Evolutionary conservation across 345 rosid species (phyloP).

Genomic region (Erysimum cheiranthoides): DNA sequence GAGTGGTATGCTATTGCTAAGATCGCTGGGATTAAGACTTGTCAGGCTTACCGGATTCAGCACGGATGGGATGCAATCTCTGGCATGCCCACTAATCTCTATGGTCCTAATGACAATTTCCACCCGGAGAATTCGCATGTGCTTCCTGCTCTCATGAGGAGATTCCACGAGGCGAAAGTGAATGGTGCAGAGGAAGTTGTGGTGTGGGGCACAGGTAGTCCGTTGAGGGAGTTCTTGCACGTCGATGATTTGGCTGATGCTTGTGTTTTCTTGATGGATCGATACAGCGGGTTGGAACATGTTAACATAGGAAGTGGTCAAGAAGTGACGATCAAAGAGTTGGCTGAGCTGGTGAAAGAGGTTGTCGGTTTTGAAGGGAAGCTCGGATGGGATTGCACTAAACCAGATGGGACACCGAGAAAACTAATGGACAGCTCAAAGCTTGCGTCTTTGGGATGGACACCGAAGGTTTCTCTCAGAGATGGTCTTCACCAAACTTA

Average conservation of each 20-base stretch:
- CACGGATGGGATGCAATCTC: slow-evolving; percentile 81
- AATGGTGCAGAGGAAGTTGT: slow-evolving; percentile 75
- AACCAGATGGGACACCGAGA: slow-evolving; percentile 96
- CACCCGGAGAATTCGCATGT: slow-evolving; percentile 95
- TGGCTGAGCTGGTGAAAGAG: slow-evolving; percentile 92
- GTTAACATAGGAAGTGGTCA: slow-evolving; percentile 90
- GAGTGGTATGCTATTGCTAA: slow-evolving; percentile 96
- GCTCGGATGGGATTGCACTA: slow-evolving; percentile 81
- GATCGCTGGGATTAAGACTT: slow-evolving; percentile 91
- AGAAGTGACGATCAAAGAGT: slow-evolving; percentile 86
- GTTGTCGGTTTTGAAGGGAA: slow-evolving; percentile 86
- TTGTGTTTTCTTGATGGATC: slow-evolving; percentile 79
- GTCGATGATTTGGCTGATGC: slow-evolving; percentile 97
- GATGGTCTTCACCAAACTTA: slow-evolving; percentile 89
- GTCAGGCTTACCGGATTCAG: slow-evolving; percentile 88
- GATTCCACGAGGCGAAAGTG: slow-evolving; percentile 87
- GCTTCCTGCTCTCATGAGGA: slow-evolving; percentile 87
- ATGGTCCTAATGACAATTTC: slow-evolving; percentile 86
- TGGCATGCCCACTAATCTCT: slow-evolving; percentile 91
- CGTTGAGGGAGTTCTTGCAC: slow-evolving; percentile 92
- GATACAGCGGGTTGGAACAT: slow-evolving; percentile 80
- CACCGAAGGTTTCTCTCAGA: slow-evolving; percentile 65
- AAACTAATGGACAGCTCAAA: slow-evolving; percentile 95
- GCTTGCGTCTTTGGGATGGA: slow-evolving; percentile 83
- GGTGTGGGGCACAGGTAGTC: slow-evolving; percentile 96